Conservation (phyloP, 2,329 filamentous ascomycete genomes). For the Zymoseptoria pseudotritici region DNA sequence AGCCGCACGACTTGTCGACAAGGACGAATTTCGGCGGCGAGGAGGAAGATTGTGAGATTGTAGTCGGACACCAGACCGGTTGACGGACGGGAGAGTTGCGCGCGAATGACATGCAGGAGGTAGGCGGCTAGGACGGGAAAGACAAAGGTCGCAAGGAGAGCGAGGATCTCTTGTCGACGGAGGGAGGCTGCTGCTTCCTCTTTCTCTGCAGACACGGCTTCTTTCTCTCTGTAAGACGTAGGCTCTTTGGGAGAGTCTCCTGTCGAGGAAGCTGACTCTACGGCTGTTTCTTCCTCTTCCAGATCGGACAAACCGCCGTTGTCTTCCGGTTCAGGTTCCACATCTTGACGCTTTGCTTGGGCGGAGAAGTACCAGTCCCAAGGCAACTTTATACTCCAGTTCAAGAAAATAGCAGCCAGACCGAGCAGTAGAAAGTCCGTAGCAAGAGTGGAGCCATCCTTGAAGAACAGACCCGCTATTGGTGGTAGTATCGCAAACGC, state of each 20-base stretch:
- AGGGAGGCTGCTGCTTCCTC: slow-evolving; percentile 53
- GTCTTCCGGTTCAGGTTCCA: slow-evolving; percentile 7
- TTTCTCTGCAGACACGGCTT: slow-evolving; percentile 13
- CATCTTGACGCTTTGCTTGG: slow-evolving; percentile 29
- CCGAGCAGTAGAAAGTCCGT: slow-evolving; percentile 78
- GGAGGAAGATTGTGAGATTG: slow-evolving; percentile 82
- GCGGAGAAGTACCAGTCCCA: slow-evolving; percentile 59
- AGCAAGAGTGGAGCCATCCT: slow-evolving; percentile 73
- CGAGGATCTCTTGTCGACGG: slow-evolving; percentile 64
- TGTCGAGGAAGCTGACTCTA: slow-evolving; percentile 11
- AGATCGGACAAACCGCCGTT: not conserved
- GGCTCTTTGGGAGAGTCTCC: slow-evolving; percentile 3
- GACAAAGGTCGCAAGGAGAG: slow-evolving; percentile 69
- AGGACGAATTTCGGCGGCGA: slow-evolving; percentile 79
- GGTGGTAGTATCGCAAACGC: slow-evolving; percentile 79
- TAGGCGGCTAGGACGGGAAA: slow-evolving; percentile 75
- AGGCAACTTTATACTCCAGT: slow-evolving; percentile 84
- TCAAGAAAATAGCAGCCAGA: slow-evolving; percentile 76
- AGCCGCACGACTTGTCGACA: slow-evolving; percentile 74
- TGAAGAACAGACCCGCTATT: slow-evolving; percentile 74
- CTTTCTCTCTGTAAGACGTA: slow-evolving; percentile 2
- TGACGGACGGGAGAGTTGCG: slow-evolving; percentile 72
- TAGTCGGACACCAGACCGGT: slow-evolving; percentile 87
- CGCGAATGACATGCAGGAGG: slow-evolving; percentile 72
- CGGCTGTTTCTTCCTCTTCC: slow-evolving; percentile 19